Evolutionary conservation across 2,329 filamentous ascomycete species (phyloP).

Genomic region (Talaromyces sp.): DNA sequence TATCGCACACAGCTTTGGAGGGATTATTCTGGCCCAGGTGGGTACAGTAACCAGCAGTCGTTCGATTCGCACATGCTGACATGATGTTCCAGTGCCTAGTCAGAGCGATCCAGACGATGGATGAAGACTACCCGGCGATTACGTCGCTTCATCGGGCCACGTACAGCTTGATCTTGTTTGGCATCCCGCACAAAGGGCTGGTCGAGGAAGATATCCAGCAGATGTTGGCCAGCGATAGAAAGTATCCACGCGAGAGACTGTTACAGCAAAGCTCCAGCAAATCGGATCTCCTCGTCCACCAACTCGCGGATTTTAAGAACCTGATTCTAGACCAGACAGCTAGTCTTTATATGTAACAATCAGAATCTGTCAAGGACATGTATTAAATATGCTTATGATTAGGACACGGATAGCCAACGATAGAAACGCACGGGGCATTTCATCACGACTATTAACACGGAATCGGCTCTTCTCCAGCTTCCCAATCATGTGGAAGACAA

Average conservation of each 20-base stretch:
- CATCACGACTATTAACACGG: not conserved
- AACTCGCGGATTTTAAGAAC: slow-evolving; percentile 28
- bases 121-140: too few relatives aligned
- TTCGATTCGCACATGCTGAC: too few relatives aligned
- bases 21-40: slow-evolving; percentile 26
- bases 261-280: slow-evolving; percentile 3
- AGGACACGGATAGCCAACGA: too few relatives aligned
- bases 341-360: too few relatives aligned
- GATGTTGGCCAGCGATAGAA: slow-evolving; percentile 11
- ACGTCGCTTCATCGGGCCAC: too few relatives aligned
- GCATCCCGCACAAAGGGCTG: too few relatives aligned
- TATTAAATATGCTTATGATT: too few relatives aligned
- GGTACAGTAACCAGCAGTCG: too few relatives aligned
- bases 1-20: slow-evolving; percentile 28
- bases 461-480: slow-evolving; percentile 18
- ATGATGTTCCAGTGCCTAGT: slow-evolving; percentile 20
- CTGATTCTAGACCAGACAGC: too few relatives aligned
- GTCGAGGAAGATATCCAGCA: too few relatives aligned
- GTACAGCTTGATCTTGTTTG: too few relatives aligned
- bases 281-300: slow-evolving; percentile 22
- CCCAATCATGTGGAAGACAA: slow-evolving; percentile 18
- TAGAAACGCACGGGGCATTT: not conserved
- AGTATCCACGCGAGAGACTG: slow-evolving; percentile 2
- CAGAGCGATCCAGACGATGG: slow-evolving; percentile 15
- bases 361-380: too few relatives aligned